Base-by-base conservation (phyloP, 106 monocot species). In the Platanthera zijinensis region DNA sequence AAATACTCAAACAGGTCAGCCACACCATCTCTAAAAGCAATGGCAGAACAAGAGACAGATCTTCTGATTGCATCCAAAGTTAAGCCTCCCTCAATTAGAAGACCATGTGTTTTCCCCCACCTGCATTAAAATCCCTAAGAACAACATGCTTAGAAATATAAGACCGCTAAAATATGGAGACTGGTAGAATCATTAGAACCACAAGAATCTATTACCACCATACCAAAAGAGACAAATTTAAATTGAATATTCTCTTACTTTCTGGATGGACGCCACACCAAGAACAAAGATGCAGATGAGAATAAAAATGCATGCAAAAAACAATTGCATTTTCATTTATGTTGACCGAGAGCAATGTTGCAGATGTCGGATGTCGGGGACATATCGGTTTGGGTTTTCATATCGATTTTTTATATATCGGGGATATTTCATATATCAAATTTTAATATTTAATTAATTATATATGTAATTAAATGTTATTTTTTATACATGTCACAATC, bases 51-150 rank as follows among this genome's bases (percentile, higher is more conserved):
- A 61, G 84, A 50, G 21, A 93, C 93, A 63, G 93, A 93, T 72
- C 81, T 76, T 78, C 77, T 81, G 62, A 93, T 90, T 50, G 86
- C 90, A 80, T 88, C 79, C 62, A 84, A 90, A 4, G 90, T 88
- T 74, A 93, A 78, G 6, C 93, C 93, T 49, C 93, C 93, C 77
- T 93, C 88, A 72, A 93, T 82, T 47, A 93, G 90, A 84, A 93
- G 93, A 69, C 84, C 80, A 81, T 90, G 93, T 46, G 93, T 86
- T 76, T 93, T 93, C 80, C 88, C 90, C 93, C 93, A 93, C 93
- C 93, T 93, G 75, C 21, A 56, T 63, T 63, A 63, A 63, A 63
- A 63, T 63, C 25, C 22, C 19, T 63, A 63, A 63, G 22, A 19
- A 69, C 13, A 69, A 46, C 69, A 69, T 32, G 69, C 30, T 45